Percentiles rank a stretch among this genome's conserved stretches.
Conservation (phyloP, 2,329 filamentous ascomycete genomes). For the Hymenoscyphus occultus region DNA sequence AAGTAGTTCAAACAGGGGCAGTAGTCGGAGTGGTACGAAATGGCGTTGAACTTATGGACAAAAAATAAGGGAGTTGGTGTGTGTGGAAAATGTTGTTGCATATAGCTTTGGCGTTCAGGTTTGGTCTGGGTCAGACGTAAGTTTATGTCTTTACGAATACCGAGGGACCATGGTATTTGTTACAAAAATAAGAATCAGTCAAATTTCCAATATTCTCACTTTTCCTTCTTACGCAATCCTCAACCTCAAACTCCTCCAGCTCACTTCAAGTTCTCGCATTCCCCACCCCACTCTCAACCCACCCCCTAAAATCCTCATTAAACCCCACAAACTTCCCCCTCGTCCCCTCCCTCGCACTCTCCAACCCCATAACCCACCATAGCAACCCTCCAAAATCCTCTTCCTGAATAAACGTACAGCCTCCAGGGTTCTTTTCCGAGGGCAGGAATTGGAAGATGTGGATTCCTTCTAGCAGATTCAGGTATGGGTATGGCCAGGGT, state of each 20-base stretch:
- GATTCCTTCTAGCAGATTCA: constrained; percentile 7
- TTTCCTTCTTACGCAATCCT: not conserved
- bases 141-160: not conserved
- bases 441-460: constrained; percentile 7
- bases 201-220: not conserved
- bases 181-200: not conserved
- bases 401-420: not conserved
- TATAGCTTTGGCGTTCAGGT: constrained; percentile 7
- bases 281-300: not conserved
- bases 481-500: constrained; percentile 7
- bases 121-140: not conserved
- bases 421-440: not conserved
- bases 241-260: not conserved
- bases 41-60: constrained; percentile 72
- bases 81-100: constrained; percentile 3
- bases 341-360: not conserved
- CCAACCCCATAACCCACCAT: constrained; percentile 7
- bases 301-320: constrained; percentile 4
- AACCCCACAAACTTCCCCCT: not conserved
- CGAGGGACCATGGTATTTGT: not conserved
- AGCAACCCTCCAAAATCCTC: constrained; percentile 3
- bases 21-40: constrained; percentile 84
- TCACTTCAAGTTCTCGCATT: not conserved
- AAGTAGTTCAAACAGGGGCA: constrained; percentile 87
- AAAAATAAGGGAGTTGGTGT: constrained; percentile 17